Conservation (phyloP, 805 yeast genomes). For the Metschnikowia aberdeeniae region DNA sequence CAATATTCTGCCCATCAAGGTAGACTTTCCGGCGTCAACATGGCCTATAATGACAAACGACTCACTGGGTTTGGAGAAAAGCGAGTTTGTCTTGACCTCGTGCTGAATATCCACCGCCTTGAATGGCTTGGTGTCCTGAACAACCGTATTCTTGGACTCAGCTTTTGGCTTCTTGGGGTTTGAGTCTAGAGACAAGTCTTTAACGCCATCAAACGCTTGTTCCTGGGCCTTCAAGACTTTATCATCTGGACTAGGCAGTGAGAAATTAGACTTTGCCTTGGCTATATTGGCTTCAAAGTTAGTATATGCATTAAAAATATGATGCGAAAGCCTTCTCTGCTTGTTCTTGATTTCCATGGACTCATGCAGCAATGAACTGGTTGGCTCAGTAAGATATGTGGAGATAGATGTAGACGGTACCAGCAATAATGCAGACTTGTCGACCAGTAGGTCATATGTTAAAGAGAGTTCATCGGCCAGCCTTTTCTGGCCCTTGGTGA, state of each 20-base stretch:
- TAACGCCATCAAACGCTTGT: conserved; percentile 34
- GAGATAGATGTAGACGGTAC: conserved; percentile 9
- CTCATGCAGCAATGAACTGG: background rate
- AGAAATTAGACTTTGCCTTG: conserved; percentile 52
- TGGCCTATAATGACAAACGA: conserved; percentile 84
- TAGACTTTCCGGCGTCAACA: conserved; percentile 83
- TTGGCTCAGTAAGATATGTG: conserved; percentile 3
- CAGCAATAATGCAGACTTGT: conserved; percentile 7
- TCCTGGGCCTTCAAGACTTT: conserved; percentile 56
- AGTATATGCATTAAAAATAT: conserved; percentile 36
- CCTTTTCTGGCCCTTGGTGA: background rate
- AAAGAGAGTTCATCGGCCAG: conserved; percentile 1
- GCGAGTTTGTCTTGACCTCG: conserved; percentile 32
- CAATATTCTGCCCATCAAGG: conserved; percentile 69
- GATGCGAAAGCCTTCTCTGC: conserved; percentile 8
- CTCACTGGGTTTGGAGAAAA: conserved; percentile 47
- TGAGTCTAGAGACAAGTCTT: conserved; percentile 22
- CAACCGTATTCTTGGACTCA: conserved; percentile 10
- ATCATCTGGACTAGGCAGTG: conserved; percentile 82
- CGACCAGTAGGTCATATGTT: conserved; percentile 5
- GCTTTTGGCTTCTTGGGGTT: conserved; percentile 9
- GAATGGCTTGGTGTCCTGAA: conserved; percentile 37
- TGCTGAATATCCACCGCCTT: conserved; percentile 39
- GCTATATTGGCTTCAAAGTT: conserved; percentile 35
- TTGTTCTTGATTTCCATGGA: conserved; percentile 3